Base-by-base conservation (phyloP, 2,329 filamentous ascomycete genomes). In the Penicillium sp. region DNA sequence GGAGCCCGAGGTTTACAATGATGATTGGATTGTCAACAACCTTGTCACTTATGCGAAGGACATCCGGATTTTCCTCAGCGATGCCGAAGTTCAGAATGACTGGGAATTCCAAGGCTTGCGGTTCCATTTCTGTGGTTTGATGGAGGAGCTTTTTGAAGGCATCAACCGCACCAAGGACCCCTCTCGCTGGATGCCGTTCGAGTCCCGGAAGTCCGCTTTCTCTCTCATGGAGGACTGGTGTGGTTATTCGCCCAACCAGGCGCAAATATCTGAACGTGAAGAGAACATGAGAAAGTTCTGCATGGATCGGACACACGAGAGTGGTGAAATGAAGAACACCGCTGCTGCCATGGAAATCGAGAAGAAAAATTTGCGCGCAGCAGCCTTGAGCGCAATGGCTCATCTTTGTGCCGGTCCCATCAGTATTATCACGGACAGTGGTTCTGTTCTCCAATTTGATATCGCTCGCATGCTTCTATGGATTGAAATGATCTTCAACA, bases 181-280 rank as follows among this genome's bases (percentile, higher is more conserved):
- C 1, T 86, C 89, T 4, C 81, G 89, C 28, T 99, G 93, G 92
- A 93, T 99, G 82, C 91, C 93, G 0, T 99, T 99, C 64, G 93
- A 99, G 67, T 89, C 91, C 11, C 80, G 95, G 34, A 95, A 96
- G 66, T 96, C 93, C 4, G 88, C 92, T 0, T 99, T 99, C 65
- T 86, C 91, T 0, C 75, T 99, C 40, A 97, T 99, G 91, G 93
- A 99, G 70, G 92, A 97, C 57, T 99, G 95, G 95, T 99, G 93
- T 66, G 93, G 93, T 2, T 96, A 95, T 67, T 95, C 91, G 7
- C 89, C 91, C 0, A 95, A 96, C 56, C 89, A 95, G 65, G 78
- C 75, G 12, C 88, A 95, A 56, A 88, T 95, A 34, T 82, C 85
- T 4, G 84, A 86, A 50, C 80, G 89, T 53, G 91, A 96, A 69